Evolutionary conservation across 1,284 basidiomycete genomes (phyloP), one percentile per base, ranked within the genome.

Genomic region (Pyrrhoderma noxium): DNA sequence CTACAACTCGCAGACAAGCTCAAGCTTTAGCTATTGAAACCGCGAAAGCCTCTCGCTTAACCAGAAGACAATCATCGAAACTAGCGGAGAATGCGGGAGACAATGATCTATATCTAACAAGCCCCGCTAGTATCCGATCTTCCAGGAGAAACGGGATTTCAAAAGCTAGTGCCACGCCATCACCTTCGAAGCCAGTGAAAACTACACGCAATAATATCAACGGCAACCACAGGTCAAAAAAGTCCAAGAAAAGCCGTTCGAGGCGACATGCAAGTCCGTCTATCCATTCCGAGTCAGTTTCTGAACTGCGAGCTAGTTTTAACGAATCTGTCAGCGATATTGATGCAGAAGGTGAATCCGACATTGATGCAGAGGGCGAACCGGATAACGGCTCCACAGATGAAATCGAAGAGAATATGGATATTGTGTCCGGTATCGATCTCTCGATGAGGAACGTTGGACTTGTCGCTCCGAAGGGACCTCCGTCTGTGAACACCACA

Each of bases 341-440:
- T 11, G 73, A 75, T 52, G 69, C 67, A 43, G 72, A 73, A 45
- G 70, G 69, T 44, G 69, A 70, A 59, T 54, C 66, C 8, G 66
- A 67, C 42, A 45, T 68, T 53, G 68, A 69, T 57, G 68, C 70
- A 11, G 67, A 69, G 44, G 67, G 70, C 8, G 68, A 70, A 56
- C 67, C 67, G 1, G 68, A 31, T 43, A 16, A 21, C 19, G 38
- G 38, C 38, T 13, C 42, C 19, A 46, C 21, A 14, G n/a, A 3
- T 41, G 27, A 31, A 31, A 31, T 31, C 2, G 51, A 53, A 16
- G 42, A 45, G 23, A 21, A 18, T 34, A 19, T 36, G 37, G 40
- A 43, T 37, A 19, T 41, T 23, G 18, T 18, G 42, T 27, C 25
- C 27, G 27, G 7, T 31, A 31, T n/a, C n/a, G n/a, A 31, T 31